phyloP scores from a whole-genome alignment of 2,329 filamentous ascomycete species.

The Botrytis pseudocinerea region DNA sequence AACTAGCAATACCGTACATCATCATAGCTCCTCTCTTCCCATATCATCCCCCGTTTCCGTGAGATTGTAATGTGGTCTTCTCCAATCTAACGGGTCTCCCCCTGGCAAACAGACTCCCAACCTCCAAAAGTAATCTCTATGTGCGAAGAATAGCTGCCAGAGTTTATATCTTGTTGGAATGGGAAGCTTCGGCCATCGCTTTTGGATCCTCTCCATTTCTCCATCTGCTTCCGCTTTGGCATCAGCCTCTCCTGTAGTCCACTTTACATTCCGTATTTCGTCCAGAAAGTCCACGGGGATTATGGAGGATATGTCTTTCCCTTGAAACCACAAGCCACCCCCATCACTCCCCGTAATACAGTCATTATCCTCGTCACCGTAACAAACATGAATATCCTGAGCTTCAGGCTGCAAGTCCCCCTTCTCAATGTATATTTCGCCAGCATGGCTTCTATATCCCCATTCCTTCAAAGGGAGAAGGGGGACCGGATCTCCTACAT shows the following conservation, averaged over 20 bases:
- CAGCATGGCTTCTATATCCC: slow-evolving; percentile 82
- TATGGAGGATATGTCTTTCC: background rate
- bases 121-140: slow-evolving; percentile 96
- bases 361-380: slow-evolving; percentile 65
- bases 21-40: slow-evolving; percentile 2
- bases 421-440: slow-evolving; percentile 84
- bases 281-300: background rate
- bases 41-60: slow-evolving; percentile 30
- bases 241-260: background rate
- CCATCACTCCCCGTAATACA: slow-evolving; percentile 64
- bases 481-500: slow-evolving; percentile 83
- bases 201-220: slow-evolving; percentile 23
- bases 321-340: slow-evolving; percentile 25
- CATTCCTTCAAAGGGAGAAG: slow-evolving; percentile 82
- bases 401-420: slow-evolving; percentile 65
- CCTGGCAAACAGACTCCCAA: slow-evolving; percentile 86
- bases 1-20: background rate
- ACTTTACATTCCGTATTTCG: background rate
- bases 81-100: slow-evolving; percentile 70
- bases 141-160: slow-evolving; percentile 92
- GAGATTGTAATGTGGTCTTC: slow-evolving; percentile 51
- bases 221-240: slow-evolving; percentile 29
- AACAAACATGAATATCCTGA: slow-evolving; percentile 69
- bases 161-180: slow-evolving; percentile 61
- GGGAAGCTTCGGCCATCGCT: slow-evolving; percentile 25